A percentile compares a stretch with the other conserved stretches of the same genome.
Conservation (phyloP, 805 yeast genomes). For the Hanseniaspora mollemarum region DNA sequence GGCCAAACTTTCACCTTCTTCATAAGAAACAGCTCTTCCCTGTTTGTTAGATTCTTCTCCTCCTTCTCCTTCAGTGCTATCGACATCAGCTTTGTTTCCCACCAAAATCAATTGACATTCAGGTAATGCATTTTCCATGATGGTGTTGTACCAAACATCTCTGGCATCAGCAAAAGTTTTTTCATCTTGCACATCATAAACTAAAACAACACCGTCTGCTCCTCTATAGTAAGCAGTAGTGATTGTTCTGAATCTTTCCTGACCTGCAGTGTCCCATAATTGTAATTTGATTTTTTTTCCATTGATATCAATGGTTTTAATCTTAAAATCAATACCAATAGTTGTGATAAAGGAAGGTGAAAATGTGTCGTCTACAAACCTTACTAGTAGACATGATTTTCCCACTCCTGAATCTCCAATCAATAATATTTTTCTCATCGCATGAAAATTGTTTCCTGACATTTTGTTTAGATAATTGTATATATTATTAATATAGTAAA, state of each 20-base stretch:
- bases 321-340: slow-evolving; percentile 95
- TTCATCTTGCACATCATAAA: slow-evolving; percentile 77
- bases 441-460: slow-evolving; percentile 43
- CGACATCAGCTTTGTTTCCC: slow-evolving; percentile 92
- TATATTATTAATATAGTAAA: too few species aligned
- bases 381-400: slow-evolving; percentile 75
- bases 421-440: slow-evolving; percentile 79
- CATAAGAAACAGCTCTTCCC: slow-evolving; percentile 65
- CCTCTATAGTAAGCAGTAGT: slow-evolving; percentile 88
- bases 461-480: slow-evolving; percentile 2
- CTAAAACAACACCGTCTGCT: slow-evolving; percentile 76
- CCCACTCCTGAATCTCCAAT: slow-evolving; percentile 94
- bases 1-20: slow-evolving; percentile 85
- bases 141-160: slow-evolving; percentile 82
- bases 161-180: slow-evolving; percentile 85
- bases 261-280: slow-evolving; percentile 98
- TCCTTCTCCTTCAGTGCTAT: slow-evolving; percentile 51
- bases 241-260: slow-evolving; percentile 87
- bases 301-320: slow-evolving; percentile 86
- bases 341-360: slow-evolving; percentile 95
- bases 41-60: slow-evolving; percentile 23
- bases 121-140: slow-evolving; percentile 90
- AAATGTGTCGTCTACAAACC: slow-evolving; percentile 93
- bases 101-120: slow-evolving; percentile 89
- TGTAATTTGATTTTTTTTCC: slow-evolving; percentile 90